Percentiles rank a stretch among this genome's conserved stretches.
Evolutionary conservation across 116 monocot genomes (phyloP).

Genomic region (Zostera marina): DNA sequence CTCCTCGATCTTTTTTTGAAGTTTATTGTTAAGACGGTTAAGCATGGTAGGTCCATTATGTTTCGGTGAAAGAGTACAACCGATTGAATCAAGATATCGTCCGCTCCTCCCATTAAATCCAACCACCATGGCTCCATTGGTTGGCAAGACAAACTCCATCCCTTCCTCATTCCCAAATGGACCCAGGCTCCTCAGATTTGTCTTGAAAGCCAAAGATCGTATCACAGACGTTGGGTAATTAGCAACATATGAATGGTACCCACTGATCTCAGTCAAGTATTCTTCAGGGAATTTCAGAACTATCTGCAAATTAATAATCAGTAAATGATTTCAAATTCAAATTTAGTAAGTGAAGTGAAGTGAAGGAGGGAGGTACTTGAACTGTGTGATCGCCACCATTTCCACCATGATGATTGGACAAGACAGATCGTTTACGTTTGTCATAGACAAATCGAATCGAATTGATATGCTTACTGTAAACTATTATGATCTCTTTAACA

Average conservation of each 20-base stretch:
- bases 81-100: constrained; percentile 7
- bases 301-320: constrained; percentile 1
- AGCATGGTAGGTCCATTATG: not conserved
- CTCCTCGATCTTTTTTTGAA: constrained; percentile 4
- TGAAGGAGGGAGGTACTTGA: not conserved
- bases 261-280: constrained; percentile 5
- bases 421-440: constrained; percentile 2
- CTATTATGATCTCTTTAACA: constrained; percentile 6
- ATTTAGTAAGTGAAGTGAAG: not conserved
- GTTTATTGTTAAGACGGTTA: not conserved
- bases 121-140: constrained; percentile 3
- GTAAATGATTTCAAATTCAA: not conserved
- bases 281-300: constrained; percentile 2
- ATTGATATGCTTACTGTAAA: constrained; percentile 3
- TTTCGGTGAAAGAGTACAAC: not conserved
- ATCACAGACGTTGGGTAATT: constrained; percentile 1
- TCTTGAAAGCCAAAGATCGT: constrained; percentile 6
- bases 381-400: constrained; percentile 4
- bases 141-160: not conserved
- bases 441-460: constrained; percentile 9
- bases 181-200: constrained; percentile 7
- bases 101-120: constrained; percentile 9
- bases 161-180: constrained; percentile 11
- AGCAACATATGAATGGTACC: not conserved
- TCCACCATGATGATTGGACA: constrained; percentile 7